Percentiles rank a stretch among this genome's conserved stretches.
phyloP scores from a whole-genome alignment of 225 moss, liverwort and hornwort species.

The Bryoerythrophyllum caledonicum region DNA sequence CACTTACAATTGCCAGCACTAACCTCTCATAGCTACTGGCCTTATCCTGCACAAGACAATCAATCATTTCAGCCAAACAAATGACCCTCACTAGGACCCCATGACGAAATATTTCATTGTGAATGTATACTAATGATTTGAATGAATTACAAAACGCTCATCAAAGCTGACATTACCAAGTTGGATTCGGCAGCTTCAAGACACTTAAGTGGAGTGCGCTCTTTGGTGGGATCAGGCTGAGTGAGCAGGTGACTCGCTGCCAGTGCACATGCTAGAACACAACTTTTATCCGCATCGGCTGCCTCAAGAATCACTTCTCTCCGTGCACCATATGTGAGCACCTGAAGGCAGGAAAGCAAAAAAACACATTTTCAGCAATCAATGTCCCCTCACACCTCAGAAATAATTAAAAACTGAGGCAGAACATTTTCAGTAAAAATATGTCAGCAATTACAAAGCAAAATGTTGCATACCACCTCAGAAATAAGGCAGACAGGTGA shows the following conservation, averaged over 20 bases:
- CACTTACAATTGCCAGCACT: conserved; percentile 57
- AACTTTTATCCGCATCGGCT: conserved; percentile 62
- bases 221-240: conserved; percentile 25
- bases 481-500: conserved; percentile 8
- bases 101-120: too few species aligned
- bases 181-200: conserved; percentile 65
- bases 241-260: conserved; percentile 60
- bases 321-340: conserved; percentile 66
- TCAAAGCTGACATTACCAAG: conserved; percentile 38
- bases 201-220: conserved; percentile 37
- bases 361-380: background rate
- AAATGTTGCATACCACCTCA: background rate
- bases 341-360: conserved; percentile 31
- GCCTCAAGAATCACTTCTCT: conserved; percentile 66
- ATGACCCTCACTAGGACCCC: background rate
- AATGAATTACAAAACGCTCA: too few species aligned
- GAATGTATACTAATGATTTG: too few species aligned
- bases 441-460: background rate
- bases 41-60: conserved; percentile 48
- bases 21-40: conserved; percentile 66
- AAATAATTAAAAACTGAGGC: background rate
- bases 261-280: conserved; percentile 78
- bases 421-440: background rate
- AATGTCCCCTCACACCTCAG: background rate
- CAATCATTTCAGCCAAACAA: conserved; percentile 11